These are phyloP conservation scores for Panaeolus papilionaceus DNA, from an alignment of 768 basidiomycete genomes.

Conservation along the genomic window DNA sequence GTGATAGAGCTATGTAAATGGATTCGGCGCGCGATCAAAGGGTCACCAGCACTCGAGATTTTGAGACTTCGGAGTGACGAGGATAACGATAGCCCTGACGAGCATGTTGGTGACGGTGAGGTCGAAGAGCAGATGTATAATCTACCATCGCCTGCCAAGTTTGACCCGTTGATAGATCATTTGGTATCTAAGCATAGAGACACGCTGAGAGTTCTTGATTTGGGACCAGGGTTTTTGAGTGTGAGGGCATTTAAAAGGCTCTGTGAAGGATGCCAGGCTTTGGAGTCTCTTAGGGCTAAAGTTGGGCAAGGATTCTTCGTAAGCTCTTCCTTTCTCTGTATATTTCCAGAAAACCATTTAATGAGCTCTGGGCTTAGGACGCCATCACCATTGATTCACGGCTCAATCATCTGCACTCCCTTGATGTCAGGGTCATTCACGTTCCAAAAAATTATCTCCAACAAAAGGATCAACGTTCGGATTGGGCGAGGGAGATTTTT, in stretches of 20 bases:
- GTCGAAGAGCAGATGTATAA: background rate
- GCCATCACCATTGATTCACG: constrained; percentile 31
- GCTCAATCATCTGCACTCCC: constrained; percentile 36
- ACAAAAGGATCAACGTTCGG: constrained; percentile 28
- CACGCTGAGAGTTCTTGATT: constrained; percentile 39
- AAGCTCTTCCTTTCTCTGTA: constrained; percentile 28
- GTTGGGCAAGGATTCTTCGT: constrained; percentile 37
- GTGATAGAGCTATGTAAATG: constrained; percentile 44
- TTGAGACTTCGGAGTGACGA: constrained; percentile 38
- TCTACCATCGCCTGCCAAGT: constrained; percentile 25
- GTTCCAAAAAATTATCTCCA: constrained; percentile 41
- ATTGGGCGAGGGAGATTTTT: constrained; percentile 32
- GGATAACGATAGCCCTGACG: constrained; percentile 16
- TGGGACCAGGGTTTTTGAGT: constrained; percentile 40
- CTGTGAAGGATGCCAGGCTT: constrained; percentile 33
- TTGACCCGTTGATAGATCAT: constrained; percentile 47
- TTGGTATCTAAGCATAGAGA: constrained; percentile 38
- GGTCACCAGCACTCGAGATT: constrained; percentile 38
- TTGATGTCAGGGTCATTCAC: constrained; percentile 20
- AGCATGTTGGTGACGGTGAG: background rate
- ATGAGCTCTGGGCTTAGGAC: constrained; percentile 17
- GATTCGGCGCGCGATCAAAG: constrained; percentile 43
- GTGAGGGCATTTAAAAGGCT: constrained; percentile 33
- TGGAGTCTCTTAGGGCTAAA: constrained; percentile 45
- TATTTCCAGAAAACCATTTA: no score